Conservation (phyloP, 257 asterid species). For the Nyctanthes arbortristis region DNA sequence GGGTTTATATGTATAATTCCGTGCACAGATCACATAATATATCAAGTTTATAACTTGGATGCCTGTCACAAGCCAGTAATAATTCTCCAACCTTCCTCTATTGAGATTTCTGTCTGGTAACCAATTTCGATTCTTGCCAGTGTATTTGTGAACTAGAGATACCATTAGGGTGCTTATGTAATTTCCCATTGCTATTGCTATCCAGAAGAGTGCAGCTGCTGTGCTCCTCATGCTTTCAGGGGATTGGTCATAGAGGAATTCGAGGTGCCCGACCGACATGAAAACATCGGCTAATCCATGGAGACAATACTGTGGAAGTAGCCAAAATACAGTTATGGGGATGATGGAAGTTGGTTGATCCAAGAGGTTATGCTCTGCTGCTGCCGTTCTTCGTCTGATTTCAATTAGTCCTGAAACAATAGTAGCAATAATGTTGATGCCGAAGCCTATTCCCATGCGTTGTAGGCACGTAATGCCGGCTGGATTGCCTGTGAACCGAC, state of each 20-base stretch:
- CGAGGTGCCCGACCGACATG: conserved; percentile 66
- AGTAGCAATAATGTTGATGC: conserved; percentile 52
- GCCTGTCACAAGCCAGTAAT: conserved; percentile 66
- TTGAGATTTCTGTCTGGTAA: conserved; percentile 74
- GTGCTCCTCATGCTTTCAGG: conserved; percentile 91
- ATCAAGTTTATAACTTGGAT: conserved; percentile 57
- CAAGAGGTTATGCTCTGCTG: conserved; percentile 41
- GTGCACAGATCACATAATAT: conserved; percentile 60
- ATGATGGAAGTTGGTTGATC: conserved; percentile 53
- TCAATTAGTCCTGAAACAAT: conserved; percentile 56
- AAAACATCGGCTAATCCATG: conserved; percentile 76
- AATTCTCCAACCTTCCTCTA: conserved; percentile 62
- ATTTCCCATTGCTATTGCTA: conserved; percentile 57
- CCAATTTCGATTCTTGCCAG: conserved; percentile 57
- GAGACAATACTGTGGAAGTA: conserved; percentile 66
- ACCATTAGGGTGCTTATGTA: conserved; percentile 63
- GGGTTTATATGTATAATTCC: conserved; percentile 56
- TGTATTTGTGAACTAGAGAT: conserved; percentile 52
- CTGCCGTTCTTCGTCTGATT: conserved; percentile 59
- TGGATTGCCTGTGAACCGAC: conserved; percentile 50
- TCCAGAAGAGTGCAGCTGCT: conserved; percentile 63
- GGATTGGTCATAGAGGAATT: conserved; percentile 74
- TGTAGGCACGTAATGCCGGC: conserved; percentile 72
- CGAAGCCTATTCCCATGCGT: conserved; percentile 74
- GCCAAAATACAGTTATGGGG: conserved; percentile 71